These are phyloP conservation scores for Castanea sativa DNA, from an alignment of 306 rosid species.

Conservation along the genomic window DNA sequence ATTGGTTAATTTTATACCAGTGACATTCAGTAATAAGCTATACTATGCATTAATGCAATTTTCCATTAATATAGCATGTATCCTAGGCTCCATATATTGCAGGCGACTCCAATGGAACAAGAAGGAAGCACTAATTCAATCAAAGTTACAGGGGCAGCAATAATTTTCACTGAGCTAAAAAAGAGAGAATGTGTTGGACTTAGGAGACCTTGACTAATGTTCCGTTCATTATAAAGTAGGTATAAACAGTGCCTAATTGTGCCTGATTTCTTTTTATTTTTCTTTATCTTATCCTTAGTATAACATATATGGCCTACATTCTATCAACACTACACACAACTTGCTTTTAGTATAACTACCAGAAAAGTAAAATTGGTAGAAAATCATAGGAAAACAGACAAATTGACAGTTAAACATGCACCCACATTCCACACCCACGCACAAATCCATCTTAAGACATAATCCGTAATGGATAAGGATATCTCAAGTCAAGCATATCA, in stretches of 20 bases:
- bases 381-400: not conserved
- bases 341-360: not conserved
- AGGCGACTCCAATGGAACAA: constrained; percentile 1
- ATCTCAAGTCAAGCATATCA: not conserved
- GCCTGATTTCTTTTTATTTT: too few relatives aligned
- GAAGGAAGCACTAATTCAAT: not conserved
- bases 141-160: not conserved
- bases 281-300: too few relatives aligned
- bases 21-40: not conserved
- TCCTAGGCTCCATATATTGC: not conserved
- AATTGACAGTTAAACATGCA: not conserved
- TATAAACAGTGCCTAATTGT: not conserved
- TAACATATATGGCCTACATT: too few relatives aligned
- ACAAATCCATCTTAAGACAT: not conserved
- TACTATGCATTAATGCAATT: not conserved
- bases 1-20: not conserved
- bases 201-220: not conserved
- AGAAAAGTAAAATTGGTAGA: not conserved
- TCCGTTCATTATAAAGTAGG: not conserved
- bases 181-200: not conserved
- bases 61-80: not conserved
- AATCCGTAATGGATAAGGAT: not conserved
- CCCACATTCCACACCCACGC: not conserved
- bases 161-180: not conserved
- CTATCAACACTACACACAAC: too few relatives aligned